Percentiles rank a stretch among this genome's conserved stretches.
These are phyloP conservation scores for Alloteropsis angusta DNA, from an alignment of 202 grass and related monocot species.

Conservation along the genomic window DNA sequence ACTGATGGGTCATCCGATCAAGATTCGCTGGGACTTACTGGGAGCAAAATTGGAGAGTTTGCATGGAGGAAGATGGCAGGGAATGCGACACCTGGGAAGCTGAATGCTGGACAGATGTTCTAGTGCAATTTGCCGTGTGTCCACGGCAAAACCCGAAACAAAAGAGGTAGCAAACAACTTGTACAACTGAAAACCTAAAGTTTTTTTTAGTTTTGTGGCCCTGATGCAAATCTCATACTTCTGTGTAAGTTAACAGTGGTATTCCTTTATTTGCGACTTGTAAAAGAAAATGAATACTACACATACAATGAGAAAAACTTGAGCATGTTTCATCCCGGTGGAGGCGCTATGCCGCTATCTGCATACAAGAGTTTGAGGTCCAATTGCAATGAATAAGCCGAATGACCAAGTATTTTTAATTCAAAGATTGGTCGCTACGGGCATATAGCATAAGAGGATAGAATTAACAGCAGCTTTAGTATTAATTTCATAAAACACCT, in stretches of 20 bases:
- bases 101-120: conserved; percentile 28
- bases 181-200: background rate
- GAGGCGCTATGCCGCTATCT: background rate
- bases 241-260: background rate
- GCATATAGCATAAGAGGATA: background rate
- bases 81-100: conserved; percentile 18
- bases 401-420: background rate
- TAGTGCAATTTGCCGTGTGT: background rate
- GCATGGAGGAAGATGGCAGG: conserved; percentile 10
- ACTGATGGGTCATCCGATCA: conserved; percentile 17
- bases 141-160: background rate
- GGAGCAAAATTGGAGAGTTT: conserved; percentile 5
- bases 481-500: background rate
- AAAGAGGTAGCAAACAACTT: background rate
- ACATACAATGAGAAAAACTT: background rate
- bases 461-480: background rate
- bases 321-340: background rate
- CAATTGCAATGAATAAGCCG: background rate
- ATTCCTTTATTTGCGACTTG: background rate
- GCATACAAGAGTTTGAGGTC: background rate
- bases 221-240: background rate
- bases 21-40: conserved; percentile 30
- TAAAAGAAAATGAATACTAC: background rate
- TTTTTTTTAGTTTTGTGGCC: background rate
- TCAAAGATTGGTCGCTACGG: background rate